Evolutionary conservation across 2,329 filamentous ascomycete genomes (phyloP).

Genomic region (Ophiocordyceps sinensis): DNA sequence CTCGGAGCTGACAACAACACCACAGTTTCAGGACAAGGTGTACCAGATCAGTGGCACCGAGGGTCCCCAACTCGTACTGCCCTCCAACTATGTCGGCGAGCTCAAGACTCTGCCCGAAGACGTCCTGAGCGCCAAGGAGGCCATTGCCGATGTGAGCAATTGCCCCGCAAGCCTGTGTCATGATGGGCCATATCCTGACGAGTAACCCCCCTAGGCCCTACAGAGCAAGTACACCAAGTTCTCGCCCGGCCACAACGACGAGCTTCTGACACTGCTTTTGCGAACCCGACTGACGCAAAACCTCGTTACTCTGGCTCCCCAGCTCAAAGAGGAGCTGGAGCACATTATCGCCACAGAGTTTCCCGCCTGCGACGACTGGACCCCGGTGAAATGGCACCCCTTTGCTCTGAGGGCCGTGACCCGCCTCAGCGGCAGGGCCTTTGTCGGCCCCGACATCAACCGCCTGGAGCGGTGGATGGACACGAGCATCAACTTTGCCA

Average conservation of each 20-base stretch:
- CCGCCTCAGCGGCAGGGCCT: conserved; percentile 36
- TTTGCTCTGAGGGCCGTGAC: conserved; percentile 37
- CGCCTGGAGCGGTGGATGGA: conserved; percentile 40
- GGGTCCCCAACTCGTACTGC: conserved; percentile 32
- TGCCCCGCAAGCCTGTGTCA: too few relatives aligned
- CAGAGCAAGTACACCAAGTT: conserved; percentile 37
- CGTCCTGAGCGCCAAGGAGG: conserved; percentile 31
- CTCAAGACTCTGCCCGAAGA: conserved; percentile 33
- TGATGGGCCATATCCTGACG: too few relatives aligned
- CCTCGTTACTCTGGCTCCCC: conserved; percentile 28
- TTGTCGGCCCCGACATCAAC: conserved; percentile 35
- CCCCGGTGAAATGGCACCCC: conserved; percentile 34
- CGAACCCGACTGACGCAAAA: conserved; percentile 33
- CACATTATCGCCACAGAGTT: conserved; percentile 31
- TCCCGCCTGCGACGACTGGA: conserved; percentile 39
- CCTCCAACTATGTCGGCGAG: conserved; percentile 27
- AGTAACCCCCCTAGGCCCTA: conserved; percentile 22
- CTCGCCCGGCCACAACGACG: conserved; percentile 28
- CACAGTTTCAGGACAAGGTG: conserved; percentile 30
- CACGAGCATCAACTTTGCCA: conserved; percentile 33
- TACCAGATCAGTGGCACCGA: conserved; percentile 38
- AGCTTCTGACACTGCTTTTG: conserved; percentile 28
- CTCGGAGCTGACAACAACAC: conserved; percentile 8
- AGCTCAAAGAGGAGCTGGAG: conserved; percentile 31
- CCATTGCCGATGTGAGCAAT: conserved; percentile 28